Evolutionary conservation across 768 basidiomycete genomes (phyloP), one percentile per base, ranked within the genome.

Genomic region (Crepidotus variabilis): DNA sequence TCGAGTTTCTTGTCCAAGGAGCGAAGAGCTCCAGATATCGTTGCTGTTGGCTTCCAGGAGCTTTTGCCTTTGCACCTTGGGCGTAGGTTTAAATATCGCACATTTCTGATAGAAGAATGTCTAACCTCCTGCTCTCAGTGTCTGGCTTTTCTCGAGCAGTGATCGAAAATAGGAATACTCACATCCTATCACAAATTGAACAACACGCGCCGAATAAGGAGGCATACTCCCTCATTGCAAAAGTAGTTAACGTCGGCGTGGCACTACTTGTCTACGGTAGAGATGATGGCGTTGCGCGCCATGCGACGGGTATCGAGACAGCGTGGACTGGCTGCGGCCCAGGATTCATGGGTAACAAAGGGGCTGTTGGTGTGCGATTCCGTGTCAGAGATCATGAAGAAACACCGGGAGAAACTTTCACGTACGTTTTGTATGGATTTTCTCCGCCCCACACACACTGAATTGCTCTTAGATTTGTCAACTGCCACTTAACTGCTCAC

Each of bases 1-100:
- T 88, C 90, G 35, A 76, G 76, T 52, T 86, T 91, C 71, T 83
- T 92, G 32, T 78, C 86, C 33, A 80, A 77, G 52, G 75, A 82
- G 65, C 71, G 72, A 54, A 75, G 84, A 56, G 83, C 90, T 5
- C 92, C 94, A 39, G 93, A 94, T 67, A 82, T 95, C 32, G 81
- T 96, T 43, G 94, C 87, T 6, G 88, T 98, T 52, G 93, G 92
- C 2, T 94, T 97, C 61, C 96, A 98, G 69, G 96, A 98, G 69
- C 78, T 97, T 22, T 77, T 96, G 11, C 94, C 94, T 6, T 78
- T 98, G 2, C 91, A 95, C 67, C 84, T 94, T 39, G 88, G 90
- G 59, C 79, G 90, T 93, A 71, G 63, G 89, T 84, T 54, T 52
- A n/a, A 46, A 50, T 43, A 28, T n/a, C 32, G 49, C 50, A 8